A percentile compares a stretch with the other conserved stretches of the same genome.
These are phyloP conservation scores for Mentha longifolia DNA, from an alignment of 257 asterid species.

Conservation along the genomic window DNA sequence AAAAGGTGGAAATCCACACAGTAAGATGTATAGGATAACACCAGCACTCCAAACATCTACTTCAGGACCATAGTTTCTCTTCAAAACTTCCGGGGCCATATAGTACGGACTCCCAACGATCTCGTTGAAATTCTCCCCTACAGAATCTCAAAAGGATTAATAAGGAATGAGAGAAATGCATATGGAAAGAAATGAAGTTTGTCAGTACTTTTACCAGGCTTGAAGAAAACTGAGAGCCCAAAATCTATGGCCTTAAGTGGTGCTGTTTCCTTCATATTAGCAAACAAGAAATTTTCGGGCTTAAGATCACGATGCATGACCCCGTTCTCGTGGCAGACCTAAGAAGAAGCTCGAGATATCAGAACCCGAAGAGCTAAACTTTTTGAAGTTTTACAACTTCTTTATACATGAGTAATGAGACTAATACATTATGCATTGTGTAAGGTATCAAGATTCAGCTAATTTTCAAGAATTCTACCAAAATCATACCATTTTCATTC, in stretches of 20 bases:
- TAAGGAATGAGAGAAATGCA: not conserved
- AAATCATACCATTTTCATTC: not conserved
- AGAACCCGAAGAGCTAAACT: constrained; percentile 16
- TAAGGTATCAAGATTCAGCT: not conserved
- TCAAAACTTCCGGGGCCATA: constrained; percentile 67
- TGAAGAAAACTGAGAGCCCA: constrained; percentile 65
- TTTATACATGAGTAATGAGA: constrained; percentile 10
- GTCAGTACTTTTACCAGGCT: constrained; percentile 50
- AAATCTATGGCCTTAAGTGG: constrained; percentile 68
- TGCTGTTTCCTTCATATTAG: constrained; percentile 56
- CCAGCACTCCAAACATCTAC: constrained; percentile 71
- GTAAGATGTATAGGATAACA: constrained; percentile 58
- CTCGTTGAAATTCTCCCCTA: constrained; percentile 60
- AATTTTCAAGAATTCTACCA: not conserved
- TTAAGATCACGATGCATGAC: constrained; percentile 76
- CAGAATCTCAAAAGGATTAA: constrained; percentile 14
- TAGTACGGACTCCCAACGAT: constrained; percentile 71
- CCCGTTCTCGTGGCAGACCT: constrained; percentile 65
- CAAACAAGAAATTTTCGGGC: constrained; percentile 68
- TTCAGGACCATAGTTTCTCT: constrained; percentile 58
- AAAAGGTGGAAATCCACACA: constrained; percentile 63
- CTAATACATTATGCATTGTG: not conserved
- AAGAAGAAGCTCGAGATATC: constrained; percentile 12
- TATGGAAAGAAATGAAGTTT: constrained; percentile 1
- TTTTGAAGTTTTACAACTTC: not conserved